These are phyloP conservation scores for Saccharomyces mikatae DNA, from an alignment of 805 yeast genomes.

Conservation along the genomic window DNA sequence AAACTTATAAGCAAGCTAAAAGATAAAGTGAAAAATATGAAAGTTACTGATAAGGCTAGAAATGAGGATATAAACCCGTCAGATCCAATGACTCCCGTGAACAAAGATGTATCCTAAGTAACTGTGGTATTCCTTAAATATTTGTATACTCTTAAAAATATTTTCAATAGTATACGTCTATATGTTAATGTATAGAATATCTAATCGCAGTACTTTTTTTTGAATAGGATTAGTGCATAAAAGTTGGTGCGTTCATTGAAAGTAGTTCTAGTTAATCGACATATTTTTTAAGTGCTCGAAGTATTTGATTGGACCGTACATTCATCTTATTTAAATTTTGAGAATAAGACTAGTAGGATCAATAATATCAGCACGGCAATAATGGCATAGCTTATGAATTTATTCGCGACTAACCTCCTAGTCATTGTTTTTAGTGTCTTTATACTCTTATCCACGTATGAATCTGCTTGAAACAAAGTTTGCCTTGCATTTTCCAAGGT, in stretches of 20 bases:
- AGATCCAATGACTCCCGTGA: neutral
- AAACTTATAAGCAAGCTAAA: conserved; percentile 14
- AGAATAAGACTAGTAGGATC: conserved; percentile 73
- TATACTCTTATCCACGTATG: conserved; percentile 82
- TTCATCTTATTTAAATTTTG: conserved; percentile 57
- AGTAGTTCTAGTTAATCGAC: neutral
- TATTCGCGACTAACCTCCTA: conserved; percentile 84
- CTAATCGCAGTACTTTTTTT: neutral
- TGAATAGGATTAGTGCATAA: neutral
- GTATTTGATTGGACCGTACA: conserved; percentile 15
- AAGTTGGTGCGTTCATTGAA: neutral
- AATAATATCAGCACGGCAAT: conserved; percentile 78
- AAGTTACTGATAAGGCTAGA: conserved; percentile 4
- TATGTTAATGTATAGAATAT: neutral
- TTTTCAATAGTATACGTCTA: neutral
- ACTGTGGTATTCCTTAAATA: neutral
- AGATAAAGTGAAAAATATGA: conserved; percentile 12
- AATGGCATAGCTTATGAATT: conserved; percentile 82
- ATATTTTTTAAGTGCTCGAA: conserved; percentile 33
- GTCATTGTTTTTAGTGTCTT: conserved; percentile 87
- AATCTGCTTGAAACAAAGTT: conserved; percentile 82
- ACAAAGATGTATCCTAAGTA: neutral
- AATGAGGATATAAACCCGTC: neutral
- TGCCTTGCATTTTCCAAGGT: conserved; percentile 81
- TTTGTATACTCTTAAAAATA: neutral